phyloP scores from a whole-genome alignment of 2,329 filamentous ascomycete genomes.

The Fusarium coffeatum region DNA sequence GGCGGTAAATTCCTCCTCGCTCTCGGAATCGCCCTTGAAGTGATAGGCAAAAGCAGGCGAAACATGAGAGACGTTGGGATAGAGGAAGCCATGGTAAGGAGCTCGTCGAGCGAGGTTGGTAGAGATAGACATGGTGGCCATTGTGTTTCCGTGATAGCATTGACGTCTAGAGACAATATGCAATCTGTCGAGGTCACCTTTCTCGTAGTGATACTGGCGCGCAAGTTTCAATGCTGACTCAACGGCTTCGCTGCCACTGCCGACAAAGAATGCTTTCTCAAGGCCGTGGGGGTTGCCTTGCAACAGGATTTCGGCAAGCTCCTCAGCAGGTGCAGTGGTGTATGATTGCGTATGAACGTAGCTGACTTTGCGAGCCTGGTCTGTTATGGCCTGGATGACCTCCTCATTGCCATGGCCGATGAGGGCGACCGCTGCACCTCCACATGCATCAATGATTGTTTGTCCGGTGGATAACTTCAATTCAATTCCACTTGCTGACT shows the following conservation, averaged over 20 bases:
- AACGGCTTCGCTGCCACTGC: constrained; percentile 52
- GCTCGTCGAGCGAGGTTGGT: constrained; percentile 13
- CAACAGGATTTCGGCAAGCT: not conserved
- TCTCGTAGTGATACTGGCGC: constrained; percentile 55
- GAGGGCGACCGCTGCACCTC: constrained; percentile 9
- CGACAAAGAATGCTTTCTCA: constrained; percentile 43
- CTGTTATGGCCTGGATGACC: constrained; percentile 15
- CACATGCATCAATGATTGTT: constrained; percentile 18
- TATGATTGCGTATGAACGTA: constrained; percentile 25
- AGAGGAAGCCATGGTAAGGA: constrained; percentile 10
- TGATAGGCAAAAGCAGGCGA: constrained; percentile 19
- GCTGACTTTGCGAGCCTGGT: constrained; percentile 19
- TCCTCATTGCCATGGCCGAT: constrained; percentile 14
- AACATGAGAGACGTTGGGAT: constrained; percentile 17
- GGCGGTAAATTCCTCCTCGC: not conserved
- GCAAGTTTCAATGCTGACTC: constrained; percentile 62
- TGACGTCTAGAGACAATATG: constrained; percentile 6
- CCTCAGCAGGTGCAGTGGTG: constrained; percentile 16
- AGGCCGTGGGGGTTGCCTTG: constrained; percentile 9
- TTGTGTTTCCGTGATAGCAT: constrained; percentile 24
- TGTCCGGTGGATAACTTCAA: not conserved
- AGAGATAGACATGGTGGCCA: constrained; percentile 24
- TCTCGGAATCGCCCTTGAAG: not conserved
- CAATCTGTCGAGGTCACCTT: not conserved
- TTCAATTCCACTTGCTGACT: constrained; percentile 1